Evolutionary conservation across 768 basidiomycete species (phyloP), one percentile per base, ranked within the genome.

Genomic region (Rhizopogon rudus): DNA sequence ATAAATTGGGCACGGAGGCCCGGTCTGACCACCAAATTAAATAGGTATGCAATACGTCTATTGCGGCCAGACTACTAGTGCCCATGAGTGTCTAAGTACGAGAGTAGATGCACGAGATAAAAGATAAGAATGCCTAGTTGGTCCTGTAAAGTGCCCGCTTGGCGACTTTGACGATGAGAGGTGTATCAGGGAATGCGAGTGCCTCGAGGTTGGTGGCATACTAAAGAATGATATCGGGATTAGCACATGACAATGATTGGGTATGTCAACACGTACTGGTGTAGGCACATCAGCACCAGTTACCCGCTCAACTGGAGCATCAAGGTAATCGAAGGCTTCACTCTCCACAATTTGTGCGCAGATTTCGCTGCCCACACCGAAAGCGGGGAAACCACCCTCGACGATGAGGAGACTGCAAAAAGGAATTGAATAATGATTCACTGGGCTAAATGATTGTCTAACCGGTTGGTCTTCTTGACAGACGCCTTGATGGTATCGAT

Each of bases 401-500:
- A 93, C 95, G 55, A 90, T 91, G 52, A 99, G 79, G 59, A 99
- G 81, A 54, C 92, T 94, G 60, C 29, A 57, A 28, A 57, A 33
- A 44, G 41, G 39, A 63, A 49, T 51, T 51, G 56, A 43, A 22
- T 22, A 20, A 2, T 1, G 14, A 52, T 40, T 28, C 29, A 53
- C 29, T 28, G 22, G 25, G 31, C 6, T 14, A n/a, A 29, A 55
- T 42, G 25, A 14, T 14, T 1, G 16, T 68, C 82, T 57, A 61
- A 88, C 90, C 94, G 81, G 76, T 96, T 96, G 35, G 97, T 99
- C 81, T 99, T 99, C 82, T 98, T 98, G 65, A 99, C 92, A 7
- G 93, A 95, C 66, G 84, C 81, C 71, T 91, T 95, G 74, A 99
- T 98, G 52, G 96, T 98, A 59, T 94, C 91, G 64, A 98, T 96